Percentiles rank a stretch among this genome's conserved stretches.
phyloP scores from a whole-genome alignment of 148 eudicot species.

The Silene latifolia region DNA sequence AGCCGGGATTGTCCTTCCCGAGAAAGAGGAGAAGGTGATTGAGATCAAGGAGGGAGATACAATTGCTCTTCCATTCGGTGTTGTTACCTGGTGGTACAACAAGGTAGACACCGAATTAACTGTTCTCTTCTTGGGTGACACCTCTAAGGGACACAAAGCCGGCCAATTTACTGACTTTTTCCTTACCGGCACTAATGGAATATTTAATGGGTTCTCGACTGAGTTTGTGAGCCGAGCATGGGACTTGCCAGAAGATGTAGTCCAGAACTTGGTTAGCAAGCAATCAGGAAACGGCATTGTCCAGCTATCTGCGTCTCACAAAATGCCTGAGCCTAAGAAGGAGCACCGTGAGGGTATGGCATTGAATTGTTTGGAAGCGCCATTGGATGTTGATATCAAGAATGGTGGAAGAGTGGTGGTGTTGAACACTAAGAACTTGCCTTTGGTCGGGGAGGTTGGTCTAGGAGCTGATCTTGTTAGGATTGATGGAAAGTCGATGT shows the following conservation, averaged over 20 bases:
- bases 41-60: conserved; percentile 77
- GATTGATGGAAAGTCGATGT: conserved; percentile 66
- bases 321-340: conserved; percentile 68
- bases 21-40: conserved; percentile 81
- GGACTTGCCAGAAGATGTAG: conserved; percentile 60
- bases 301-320: conserved; percentile 42
- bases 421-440: conserved; percentile 84
- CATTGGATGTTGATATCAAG: conserved; percentile 77
- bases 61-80: conserved; percentile 81
- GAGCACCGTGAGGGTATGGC: conserved; percentile 63
- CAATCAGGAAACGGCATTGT: conserved; percentile 59
- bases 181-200: conserved; percentile 74
- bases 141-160: conserved; percentile 63
- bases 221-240: conserved; percentile 88
- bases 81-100: conserved; percentile 86
- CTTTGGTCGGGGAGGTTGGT: conserved; percentile 82
- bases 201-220: conserved; percentile 79
- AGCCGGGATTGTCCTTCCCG: conserved; percentile 82
- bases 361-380: conserved; percentile 77
- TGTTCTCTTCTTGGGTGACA: conserved; percentile 82
- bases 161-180: conserved; percentile 76
- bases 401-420: conserved; percentile 70
- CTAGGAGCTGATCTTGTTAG: conserved; percentile 80
- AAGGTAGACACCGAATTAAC: conserved; percentile 61
- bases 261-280: conserved; percentile 48